Evolutionary conservation across 2,329 filamentous ascomycete species (phyloP), one percentile per base, ranked within the genome.

Genomic region (Lecanicillium sp.): DNA sequence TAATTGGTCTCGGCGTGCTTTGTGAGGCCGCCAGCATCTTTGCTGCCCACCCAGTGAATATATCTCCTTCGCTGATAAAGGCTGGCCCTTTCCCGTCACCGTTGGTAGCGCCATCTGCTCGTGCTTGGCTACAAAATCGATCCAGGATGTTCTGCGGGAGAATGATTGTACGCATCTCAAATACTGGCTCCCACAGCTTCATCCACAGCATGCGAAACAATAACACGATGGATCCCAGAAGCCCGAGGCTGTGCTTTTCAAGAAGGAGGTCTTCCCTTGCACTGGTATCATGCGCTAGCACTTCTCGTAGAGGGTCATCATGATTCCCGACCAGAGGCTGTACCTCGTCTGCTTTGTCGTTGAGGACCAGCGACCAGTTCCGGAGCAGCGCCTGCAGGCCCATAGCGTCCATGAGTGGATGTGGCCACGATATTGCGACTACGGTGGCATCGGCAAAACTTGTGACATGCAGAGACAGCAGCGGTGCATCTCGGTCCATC

Each of bases 21-120:
- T 50, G 43, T 14, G 48, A 44, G 12, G 38, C 33, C 11, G 46
- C 45, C 11, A 57, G 41, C 13, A 48, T 38, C 7, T 44, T 46
- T 5, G 58, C 49, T 37, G 55, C 48, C 63, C 67, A 73, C 0
- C 63, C 64, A 2, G 54, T 49, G 3, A 73, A 47, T 2, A 71
- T 51, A 37, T 73, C 67, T 15, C 61, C 59, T n/a, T 70, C 65
- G 43, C 63, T 70, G 20, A 72, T 30, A 38, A 67, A 70, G 2
- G 61, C 51, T 9, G 39, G 42, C 9, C 41, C 35, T 29, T 45
- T 46, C 9, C 25, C 34, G 9, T 44, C 42, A 28, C 30, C 40
- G 27, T 44, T 40, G 25, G 58, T 41, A n/a, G n/a, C n/a, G n/a
- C n/a, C n/a, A 16, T 64, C 59, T 6, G 50, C 45, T 29, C 53